Evolutionary conservation across 305 asterid genomes (phyloP).

Genomic region (Petunia hybrid): DNA sequence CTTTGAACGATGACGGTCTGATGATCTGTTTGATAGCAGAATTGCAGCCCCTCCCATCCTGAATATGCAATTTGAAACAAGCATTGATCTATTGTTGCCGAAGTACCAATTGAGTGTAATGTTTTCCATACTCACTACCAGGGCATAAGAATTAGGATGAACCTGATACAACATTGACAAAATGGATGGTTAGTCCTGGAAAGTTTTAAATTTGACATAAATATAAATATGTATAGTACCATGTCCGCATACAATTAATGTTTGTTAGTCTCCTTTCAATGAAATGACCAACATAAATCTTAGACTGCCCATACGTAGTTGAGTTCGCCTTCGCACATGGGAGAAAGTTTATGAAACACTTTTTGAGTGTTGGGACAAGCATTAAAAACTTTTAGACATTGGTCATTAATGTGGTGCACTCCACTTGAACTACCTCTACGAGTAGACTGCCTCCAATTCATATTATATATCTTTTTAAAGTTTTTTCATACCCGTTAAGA

Average conservation of each 20-base stretch:
- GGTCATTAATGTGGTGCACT: background rate
- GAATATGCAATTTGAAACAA: slow-evolving; percentile 45
- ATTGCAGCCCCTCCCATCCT: slow-evolving; percentile 54
- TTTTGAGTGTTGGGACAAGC: background rate
- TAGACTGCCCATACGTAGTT: background rate
- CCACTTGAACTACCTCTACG: background rate
- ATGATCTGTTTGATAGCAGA: slow-evolving; percentile 48
- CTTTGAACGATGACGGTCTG: slow-evolving; percentile 46
- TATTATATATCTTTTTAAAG: background rate
- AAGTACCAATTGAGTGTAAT: slow-evolving; percentile 39
- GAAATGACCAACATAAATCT: too few relatives aligned
- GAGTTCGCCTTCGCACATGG: background rate
- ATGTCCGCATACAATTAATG: background rate
- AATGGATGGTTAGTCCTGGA: background rate
- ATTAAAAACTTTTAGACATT: background rate
- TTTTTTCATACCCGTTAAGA: background rate
- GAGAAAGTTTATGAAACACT: slow-evolving; percentile 11
- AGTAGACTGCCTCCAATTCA: background rate
- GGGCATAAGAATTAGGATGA: slow-evolving; percentile 43
- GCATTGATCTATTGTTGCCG: slow-evolving; percentile 50
- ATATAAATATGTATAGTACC: background rate
- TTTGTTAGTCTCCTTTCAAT: background rate
- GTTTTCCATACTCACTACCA: slow-evolving; percentile 50
- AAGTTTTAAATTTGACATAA: background rate
- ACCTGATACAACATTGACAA: slow-evolving; percentile 34